Base-by-base conservation (phyloP, 768 basidiomycete genomes). In the Trametes villosa region DNA sequence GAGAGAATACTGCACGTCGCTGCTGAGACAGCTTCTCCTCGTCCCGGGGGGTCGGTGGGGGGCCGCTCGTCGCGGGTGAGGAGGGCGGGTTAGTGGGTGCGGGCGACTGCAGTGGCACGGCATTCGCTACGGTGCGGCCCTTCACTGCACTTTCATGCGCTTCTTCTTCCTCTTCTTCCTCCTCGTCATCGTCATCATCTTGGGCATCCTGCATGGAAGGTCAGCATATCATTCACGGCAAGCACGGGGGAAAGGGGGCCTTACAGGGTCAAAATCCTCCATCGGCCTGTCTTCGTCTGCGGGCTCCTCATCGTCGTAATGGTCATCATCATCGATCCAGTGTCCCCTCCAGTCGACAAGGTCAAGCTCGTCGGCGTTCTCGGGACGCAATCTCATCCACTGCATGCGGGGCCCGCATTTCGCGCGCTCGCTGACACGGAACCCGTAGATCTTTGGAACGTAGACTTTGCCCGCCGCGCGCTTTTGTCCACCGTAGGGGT, bases 361-460 rank as follows among this genome's bases (percentile, higher is more conserved):
- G 66, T 95, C 93, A 68, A 98, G 74, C 67, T 96, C 93, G 55
- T 84, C 83, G 1, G 87, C 82, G 59, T 80, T 86, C 72, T 90
- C 87, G 31, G 96, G 96, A 59, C 96, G 80, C 74, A 94, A 73
- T 55, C 97, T 82, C 74, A 98, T 74, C 97, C 97, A 99, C 69
- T 89, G 88, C 96, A 99, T 98, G 59, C 97, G 82, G 15, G 97
- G 97, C 5, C 97, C 97, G 67, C 86, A 92, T 73, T 94, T 91
- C 12, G 97, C 94, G 52, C 92, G 81, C 73, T 99, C 97, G 71
- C 90, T 95, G 27, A 99, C 96, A 76, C 90, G 92, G 83, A 99
- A 99, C 0, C 97, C 97, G 68, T 98, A 98, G 70, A 99, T 96
- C 73, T 90, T 84, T 6, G 96, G 92, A 17, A 87, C 82, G 71